Evolutionary conservation across 495 filamentous ascomycete species (phyloP).

Genomic region (Ramalina peruviana): DNA sequence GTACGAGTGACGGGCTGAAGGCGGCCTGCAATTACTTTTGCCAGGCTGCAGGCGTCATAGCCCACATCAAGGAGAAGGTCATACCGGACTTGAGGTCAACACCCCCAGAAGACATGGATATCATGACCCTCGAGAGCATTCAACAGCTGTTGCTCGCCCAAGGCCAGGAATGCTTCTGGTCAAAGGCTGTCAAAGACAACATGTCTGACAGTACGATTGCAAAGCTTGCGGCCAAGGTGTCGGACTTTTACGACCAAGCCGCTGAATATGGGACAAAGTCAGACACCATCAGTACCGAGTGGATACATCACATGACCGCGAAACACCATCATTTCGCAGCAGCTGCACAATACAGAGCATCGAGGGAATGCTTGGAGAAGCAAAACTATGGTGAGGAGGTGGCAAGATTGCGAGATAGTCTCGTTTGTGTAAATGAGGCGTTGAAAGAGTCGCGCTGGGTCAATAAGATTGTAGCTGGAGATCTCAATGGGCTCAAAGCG

Average conservation of each 20-base stretch:
- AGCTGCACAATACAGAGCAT: constrained; percentile 88
- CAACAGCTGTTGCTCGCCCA: constrained; percentile 78
- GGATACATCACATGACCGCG: constrained; percentile 96
- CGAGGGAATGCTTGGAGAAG: constrained; percentile 85
- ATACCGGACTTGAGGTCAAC: constrained; percentile 74
- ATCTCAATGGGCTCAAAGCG: constrained; percentile 70
- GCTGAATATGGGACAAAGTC: constrained; percentile 78
- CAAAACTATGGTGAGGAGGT: constrained; percentile 94
- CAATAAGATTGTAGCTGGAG: constrained; percentile 67
- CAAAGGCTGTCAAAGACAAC: constrained; percentile 88
- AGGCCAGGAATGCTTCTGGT: constrained; percentile 95
- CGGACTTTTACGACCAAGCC: constrained; percentile 76
- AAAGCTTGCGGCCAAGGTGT: constrained; percentile 81
- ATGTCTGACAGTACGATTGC: constrained; percentile 86
- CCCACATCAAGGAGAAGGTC: constrained; percentile 62
- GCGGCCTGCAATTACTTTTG: constrained; percentile 85
- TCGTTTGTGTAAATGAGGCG: constrained; percentile 72
- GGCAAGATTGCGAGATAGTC: constrained; percentile 65
- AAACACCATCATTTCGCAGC: constrained; percentile 98
- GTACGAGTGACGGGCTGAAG: constrained; percentile 75
- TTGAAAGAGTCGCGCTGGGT: constrained; percentile 77
- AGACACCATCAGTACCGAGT: constrained; percentile 77
- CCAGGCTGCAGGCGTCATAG: constrained; percentile 71
- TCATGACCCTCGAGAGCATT: constrained; percentile 67
- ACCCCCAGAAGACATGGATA: constrained; percentile 93